Conservation (phyloP, 1,284 basidiomycete species). For the Cryptococcus sp. region DNA sequence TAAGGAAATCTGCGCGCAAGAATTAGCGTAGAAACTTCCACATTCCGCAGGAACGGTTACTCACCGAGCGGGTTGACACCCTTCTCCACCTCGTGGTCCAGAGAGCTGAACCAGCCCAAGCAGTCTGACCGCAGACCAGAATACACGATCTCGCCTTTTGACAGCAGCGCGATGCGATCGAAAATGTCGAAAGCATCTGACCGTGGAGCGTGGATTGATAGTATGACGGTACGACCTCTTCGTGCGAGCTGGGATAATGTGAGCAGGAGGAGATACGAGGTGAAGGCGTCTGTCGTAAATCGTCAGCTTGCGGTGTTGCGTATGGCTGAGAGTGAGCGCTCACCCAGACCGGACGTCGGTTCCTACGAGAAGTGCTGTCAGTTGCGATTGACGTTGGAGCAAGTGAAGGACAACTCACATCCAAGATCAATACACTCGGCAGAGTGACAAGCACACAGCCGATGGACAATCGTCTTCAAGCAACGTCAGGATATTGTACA, state of each 20-base stretch:
- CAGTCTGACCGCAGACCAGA: slow-evolving; percentile 52
- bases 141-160: slow-evolving; percentile 58
- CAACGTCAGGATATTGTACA: background rate
- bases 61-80: slow-evolving; percentile 53
- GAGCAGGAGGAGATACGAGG: slow-evolving; percentile 58
- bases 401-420: slow-evolving; percentile 54
- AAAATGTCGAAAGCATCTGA: slow-evolving; percentile 60
- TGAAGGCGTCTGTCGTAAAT: slow-evolving; percentile 55
- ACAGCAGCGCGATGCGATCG: slow-evolving; percentile 57
- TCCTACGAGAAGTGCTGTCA: slow-evolving; percentile 19
- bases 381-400: background rate
- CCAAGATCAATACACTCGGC: slow-evolving; percentile 77
- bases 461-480: slow-evolving; percentile 66
- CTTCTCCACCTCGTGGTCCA: slow-evolving; percentile 46
- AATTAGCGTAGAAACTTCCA: background rate
- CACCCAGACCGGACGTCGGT: slow-evolving; percentile 47
- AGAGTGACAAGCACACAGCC: slow-evolving; percentile 77
- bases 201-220: slow-evolving; percentile 60
- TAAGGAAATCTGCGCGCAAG: slow-evolving; percentile 55
- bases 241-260: slow-evolving; percentile 58
- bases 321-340: background rate
- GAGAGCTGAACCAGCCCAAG: slow-evolving; percentile 54
- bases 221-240: slow-evolving; percentile 57
- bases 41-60: background rate
- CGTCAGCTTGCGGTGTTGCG: background rate